Evolutionary conservation across 805 yeast species (phyloP).

Genomic region (Kurtzmaniella fragi): DNA sequence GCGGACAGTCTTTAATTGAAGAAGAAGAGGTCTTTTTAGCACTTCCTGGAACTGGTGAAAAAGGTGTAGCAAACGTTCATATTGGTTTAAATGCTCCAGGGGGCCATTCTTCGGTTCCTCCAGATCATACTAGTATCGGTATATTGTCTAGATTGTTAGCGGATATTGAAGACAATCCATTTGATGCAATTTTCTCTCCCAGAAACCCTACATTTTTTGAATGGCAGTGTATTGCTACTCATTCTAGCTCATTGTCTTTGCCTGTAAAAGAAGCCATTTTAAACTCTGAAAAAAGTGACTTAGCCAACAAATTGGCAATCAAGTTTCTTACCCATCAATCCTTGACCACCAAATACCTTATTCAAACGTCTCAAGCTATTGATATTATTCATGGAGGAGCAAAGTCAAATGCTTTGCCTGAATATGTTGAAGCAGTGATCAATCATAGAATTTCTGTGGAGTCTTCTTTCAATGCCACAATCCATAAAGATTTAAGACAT

Average conservation of each 20-base stretch:
- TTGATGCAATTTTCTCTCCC: conserved; percentile 15
- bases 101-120: conserved; percentile 26
- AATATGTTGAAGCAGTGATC: conserved; percentile 45
- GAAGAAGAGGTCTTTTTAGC: conserved; percentile 8
- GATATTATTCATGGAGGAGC: conserved; percentile 69
- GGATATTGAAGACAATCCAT: conserved; percentile 16
- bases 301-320: conserved; percentile 31
- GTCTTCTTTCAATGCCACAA: conserved; percentile 40
- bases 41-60: conserved; percentile 14
- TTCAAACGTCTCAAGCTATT: conserved; percentile 63
- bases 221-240: conserved; percentile 22
- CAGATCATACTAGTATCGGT: conserved; percentile 25
- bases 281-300: conserved; percentile 27
- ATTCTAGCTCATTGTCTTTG: conserved; percentile 22
- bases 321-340: conserved; percentile 18
- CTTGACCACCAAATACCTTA: conserved; percentile 29
- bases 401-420: conserved; percentile 76
- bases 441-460: conserved; percentile 66
- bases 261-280: conserved; percentile 22
- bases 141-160: conserved; percentile 17
- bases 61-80: conserved; percentile 10
- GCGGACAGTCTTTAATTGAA: conserved; percentile 13
- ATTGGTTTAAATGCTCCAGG: conserved; percentile 21
- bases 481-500: conserved; percentile 31
- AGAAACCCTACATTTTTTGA: conserved; percentile 20